Conservation (phyloP, 2,329 filamentous ascomycete genomes). For the Didymella arachidicola region DNA sequence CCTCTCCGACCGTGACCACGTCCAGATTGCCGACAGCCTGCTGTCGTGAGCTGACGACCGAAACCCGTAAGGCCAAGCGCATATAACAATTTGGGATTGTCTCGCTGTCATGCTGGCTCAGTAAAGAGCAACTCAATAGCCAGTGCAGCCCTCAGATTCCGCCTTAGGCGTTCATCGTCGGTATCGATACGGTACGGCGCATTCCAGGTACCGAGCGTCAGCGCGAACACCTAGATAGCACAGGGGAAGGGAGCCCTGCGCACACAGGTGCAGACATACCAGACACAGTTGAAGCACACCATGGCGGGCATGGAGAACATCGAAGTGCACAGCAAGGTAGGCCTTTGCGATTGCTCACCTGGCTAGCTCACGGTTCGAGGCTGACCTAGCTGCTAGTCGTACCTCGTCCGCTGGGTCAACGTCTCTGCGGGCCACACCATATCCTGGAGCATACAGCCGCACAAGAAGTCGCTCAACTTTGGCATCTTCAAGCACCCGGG, state of each 20-base stretch:
- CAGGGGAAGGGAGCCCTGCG: slow-evolving; percentile 1
- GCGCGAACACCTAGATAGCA: slow-evolving; percentile 13
- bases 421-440: slow-evolving; percentile 90
- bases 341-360: slow-evolving; percentile 28
- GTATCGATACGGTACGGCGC: slow-evolving; percentile 8
- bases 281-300: not conserved
- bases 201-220: slow-evolving; percentile 21
- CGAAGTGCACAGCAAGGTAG: slow-evolving; percentile 95
- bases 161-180: slow-evolving; percentile 11
- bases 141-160: slow-evolving; percentile 11
- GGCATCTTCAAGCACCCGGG: slow-evolving; percentile 97
- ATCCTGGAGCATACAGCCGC: slow-evolving; percentile 96
- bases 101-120: slow-evolving; percentile 26
- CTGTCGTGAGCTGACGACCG: slow-evolving; percentile 19
- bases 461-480: slow-evolving; percentile 99
- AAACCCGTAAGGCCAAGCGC: slow-evolving; percentile 6
- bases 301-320: slow-evolving; percentile 96
- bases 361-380: not conserved
- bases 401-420: slow-evolving; percentile 96
- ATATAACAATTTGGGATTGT: slow-evolving; percentile 6
- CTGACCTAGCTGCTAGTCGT: slow-evolving; percentile 69
- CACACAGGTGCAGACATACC: not conserved
- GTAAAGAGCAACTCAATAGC: slow-evolving; percentile 22
- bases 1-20: slow-evolving; percentile 9
- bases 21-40: slow-evolving; percentile 17